Evolutionary conservation across 2,329 filamentous ascomycete species (phyloP), one percentile per base, ranked within the genome.

Genomic region (Xylariomycetidae sp.): DNA sequence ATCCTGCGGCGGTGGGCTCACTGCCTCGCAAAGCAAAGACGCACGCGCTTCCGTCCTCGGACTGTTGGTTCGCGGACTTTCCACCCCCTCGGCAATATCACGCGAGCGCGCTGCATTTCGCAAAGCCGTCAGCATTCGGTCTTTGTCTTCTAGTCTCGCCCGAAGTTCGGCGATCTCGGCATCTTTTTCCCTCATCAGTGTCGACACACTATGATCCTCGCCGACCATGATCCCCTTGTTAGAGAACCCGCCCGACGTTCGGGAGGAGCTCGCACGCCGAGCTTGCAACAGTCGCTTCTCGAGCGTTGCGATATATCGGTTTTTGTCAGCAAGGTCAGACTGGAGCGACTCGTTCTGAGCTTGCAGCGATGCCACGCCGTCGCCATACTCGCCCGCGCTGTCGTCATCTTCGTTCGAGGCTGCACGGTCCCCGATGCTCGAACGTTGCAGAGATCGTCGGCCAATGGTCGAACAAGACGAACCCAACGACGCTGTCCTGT

Each of bases 251-350:
- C 84, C 76, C 5, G 88, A 94, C 9, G 90, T 79, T 13, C 90
- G 79, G 6, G 87, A 90, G 34, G 94, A 88, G 60, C 89, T 95
- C 1, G 88, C 87, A 29, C 90, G 74, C 25, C 92, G 75, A 23
- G 92, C 92, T 54, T 98, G 92, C 20, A 96, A 68, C 2, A 98
- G 68, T 17, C 92, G 78, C 60, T 93, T 93, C 64, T 98, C 92
- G 10, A 98, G 64, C 0, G 92, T 96, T 18, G 84, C 75, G 48
- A 96, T 96, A 58, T 98, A 98, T 19, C 92, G 83, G 49, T 92
- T 96, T 66, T 95, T 95, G 62, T 98, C 92, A n/a, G 76, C 77
- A 29, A 98, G 73, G 57, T 98, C 92, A n/a, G 88, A 79, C 58
- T 95, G 92, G 29, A 98, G 65, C n/a, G 93, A 85, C 31, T 81